Base-by-base conservation (phyloP, 805 yeast genomes). In the Wickerhamomyces silvicola region DNA sequence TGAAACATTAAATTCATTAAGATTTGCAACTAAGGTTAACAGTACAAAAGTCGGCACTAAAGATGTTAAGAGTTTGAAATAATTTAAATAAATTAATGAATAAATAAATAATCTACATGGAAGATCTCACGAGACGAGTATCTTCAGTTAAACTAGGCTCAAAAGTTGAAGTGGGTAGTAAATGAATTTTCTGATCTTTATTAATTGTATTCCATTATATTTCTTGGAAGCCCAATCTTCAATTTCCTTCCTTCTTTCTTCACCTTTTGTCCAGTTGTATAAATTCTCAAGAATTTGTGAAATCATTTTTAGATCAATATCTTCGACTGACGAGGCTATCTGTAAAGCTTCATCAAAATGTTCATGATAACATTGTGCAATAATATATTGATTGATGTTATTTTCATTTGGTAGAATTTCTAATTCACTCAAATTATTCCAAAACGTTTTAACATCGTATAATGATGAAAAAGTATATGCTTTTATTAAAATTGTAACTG, bases 21-120 rank as follows among this genome's bases (percentile, higher is more conserved):
- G 97, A 31, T 90, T 90, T 66, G 97, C 97, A 1, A 74, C 85
- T 5, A 86, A 82, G 42, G 92, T 82, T 3, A 80, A 81, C 45
- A 61, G 60, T 22, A 80, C 88, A 5, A 59, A 58, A 44, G 41
- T 59, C 41, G 29, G 26, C 20, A 33, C 25, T 22, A 28, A 22
- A 33, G 27, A 34, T 22, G 6, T 22, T 10, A 10, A 19, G n/a
- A 9, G 6, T 18, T 14, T 10, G 6, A 16, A 23, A 22, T 16
- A 15, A 24, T 13, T 13, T 15, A 22, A 12, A 33, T 22, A 22
- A 21, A 10, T 18, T 16, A 14, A 16, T 18, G 15, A 30, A 28
- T 36, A 27, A 29, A 40, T 37, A 35, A 26, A 30, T 35, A 32
- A 33, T 15, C 8, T 10, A 6, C 12, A 25, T n/a, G 14, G 29